Percentiles rank a stretch among this genome's conserved stretches.
Evolutionary conservation across 345 rosid species (phyloP).

Genomic region (Salix purpurea): DNA sequence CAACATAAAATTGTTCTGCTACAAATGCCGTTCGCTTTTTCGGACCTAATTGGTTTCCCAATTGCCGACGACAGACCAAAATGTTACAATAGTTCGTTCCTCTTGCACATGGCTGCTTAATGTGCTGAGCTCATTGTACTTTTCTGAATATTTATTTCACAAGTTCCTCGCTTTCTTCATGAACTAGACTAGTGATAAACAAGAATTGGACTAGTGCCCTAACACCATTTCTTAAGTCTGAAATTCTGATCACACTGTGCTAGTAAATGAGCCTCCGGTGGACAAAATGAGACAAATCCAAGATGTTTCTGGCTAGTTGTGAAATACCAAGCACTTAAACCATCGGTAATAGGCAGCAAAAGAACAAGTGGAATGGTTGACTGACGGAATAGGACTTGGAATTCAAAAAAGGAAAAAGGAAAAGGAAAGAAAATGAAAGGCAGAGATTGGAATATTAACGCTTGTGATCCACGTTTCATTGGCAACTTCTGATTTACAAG

Average conservation of each 20-base stretch:
- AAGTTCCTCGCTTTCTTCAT: not conserved
- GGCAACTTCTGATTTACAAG: constrained; percentile 8
- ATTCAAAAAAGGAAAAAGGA: not conserved
- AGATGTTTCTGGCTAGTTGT: not conserved
- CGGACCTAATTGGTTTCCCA: no score
- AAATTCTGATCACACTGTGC: not conserved
- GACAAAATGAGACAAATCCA: not conserved
- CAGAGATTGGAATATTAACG: not conserved
- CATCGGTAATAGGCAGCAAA: not conserved
- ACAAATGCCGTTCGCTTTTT: not conserved
- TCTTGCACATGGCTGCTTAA: not conserved
- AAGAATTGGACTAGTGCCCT: not conserved
- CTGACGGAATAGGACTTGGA: not conserved
- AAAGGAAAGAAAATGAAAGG: not conserved
- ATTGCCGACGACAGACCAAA: no score
- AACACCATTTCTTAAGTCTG: not conserved
- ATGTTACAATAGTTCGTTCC: not conserved
- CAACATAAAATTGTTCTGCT: not conserved
- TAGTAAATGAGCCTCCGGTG: not conserved
- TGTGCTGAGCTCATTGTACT: not conserved
- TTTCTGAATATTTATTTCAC: not conserved
- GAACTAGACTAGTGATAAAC: not conserved
- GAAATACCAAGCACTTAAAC: not conserved
- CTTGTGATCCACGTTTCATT: not conserved
- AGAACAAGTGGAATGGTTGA: not conserved